Conservation (phyloP, 805 yeast genomes). For the Wickerhamiella qilinensis region DNA sequence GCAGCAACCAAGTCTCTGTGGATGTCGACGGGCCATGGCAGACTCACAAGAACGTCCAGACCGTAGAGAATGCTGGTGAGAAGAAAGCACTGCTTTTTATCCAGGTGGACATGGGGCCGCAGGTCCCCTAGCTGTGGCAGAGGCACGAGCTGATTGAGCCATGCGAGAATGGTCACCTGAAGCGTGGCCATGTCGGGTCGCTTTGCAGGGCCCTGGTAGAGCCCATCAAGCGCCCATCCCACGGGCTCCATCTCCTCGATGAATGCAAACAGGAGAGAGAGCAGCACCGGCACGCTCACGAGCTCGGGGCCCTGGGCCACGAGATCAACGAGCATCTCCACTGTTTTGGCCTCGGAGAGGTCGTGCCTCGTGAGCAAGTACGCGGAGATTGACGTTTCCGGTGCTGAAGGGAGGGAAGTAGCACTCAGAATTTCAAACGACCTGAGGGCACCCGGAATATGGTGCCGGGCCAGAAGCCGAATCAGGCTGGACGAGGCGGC, state of each 20-base stretch:
- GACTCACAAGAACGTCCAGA: slow-evolving; percentile 1
- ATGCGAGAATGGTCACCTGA: not conserved
- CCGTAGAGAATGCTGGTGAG: not conserved
- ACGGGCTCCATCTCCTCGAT: not conserved
- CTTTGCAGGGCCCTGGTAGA: no score
- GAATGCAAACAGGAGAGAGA: not conserved
- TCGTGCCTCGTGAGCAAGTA: not conserved
- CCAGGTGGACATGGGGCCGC: not conserved
- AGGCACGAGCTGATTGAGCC: not conserved
- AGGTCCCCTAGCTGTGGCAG: not conserved
- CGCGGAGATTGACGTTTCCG: not conserved
- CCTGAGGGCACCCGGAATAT: not conserved
- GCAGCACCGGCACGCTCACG: not conserved
- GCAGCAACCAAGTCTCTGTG: not conserved
- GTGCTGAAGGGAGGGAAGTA: not conserved
- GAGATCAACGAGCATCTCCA: not conserved
- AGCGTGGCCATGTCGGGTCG: not conserved
- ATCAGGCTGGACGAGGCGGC: no score
- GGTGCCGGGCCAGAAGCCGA: not conserved
- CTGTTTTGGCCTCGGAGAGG: not conserved
- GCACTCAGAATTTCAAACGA: not conserved
- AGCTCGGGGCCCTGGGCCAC: not conserved
- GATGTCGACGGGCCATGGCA: not conserved
- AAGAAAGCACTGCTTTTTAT: not conserved
- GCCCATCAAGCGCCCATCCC: not conserved